phyloP scores from a whole-genome alignment of 78 protist genomes.

The Bodo saltans region DNA sequence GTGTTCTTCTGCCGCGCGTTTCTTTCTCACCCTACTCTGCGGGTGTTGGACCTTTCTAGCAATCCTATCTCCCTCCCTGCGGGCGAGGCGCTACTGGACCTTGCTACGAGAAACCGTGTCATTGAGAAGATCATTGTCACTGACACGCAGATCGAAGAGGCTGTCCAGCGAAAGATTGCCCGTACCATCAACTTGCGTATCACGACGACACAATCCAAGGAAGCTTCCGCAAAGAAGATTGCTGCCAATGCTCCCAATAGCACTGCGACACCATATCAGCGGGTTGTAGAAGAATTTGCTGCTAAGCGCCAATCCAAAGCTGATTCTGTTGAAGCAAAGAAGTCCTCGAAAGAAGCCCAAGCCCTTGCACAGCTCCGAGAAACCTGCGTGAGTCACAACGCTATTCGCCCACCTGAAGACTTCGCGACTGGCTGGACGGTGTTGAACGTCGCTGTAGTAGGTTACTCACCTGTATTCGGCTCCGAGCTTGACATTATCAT shows the following conservation, averaged over 20 bases:
- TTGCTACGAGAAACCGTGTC: not conserved
- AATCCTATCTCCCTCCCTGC: not conserved
- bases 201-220: not conserved
- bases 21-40: not conserved
- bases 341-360: no score
- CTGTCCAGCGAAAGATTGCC: not conserved
- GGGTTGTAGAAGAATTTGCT: no score
- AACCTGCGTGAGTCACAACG: no score
- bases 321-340: no score
- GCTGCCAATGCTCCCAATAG: not conserved
- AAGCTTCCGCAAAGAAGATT: not conserved
- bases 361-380: no score
- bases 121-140: not conserved
- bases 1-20: not conserved
- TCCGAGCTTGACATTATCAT: no score
- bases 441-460: no score
- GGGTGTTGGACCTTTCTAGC: not conserved
- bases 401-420: no score
- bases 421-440: no score
- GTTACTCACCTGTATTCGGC: no score
- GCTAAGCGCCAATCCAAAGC: no score
- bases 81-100: not conserved
- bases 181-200: not conserved
- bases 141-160: not conserved
- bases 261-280: no score